A percentile compares a stretch with the other conserved stretches of the same genome.
These are phyloP conservation scores for Dendrocalamus sinicus DNA, from an alignment of 176 grass and related monocot species.

Conservation along the genomic window DNA sequence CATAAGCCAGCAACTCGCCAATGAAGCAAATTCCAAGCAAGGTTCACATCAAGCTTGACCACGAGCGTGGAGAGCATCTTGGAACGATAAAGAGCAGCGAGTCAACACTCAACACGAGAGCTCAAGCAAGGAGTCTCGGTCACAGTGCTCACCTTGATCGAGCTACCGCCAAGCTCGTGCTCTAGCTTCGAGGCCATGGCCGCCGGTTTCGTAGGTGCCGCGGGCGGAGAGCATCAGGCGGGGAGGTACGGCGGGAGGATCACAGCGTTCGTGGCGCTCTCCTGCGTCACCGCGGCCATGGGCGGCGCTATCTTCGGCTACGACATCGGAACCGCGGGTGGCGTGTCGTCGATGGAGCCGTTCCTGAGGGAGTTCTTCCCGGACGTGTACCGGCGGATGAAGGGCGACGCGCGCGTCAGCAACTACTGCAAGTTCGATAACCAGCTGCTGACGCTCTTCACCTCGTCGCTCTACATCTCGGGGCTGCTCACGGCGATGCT, in stretches of 20 bases:
- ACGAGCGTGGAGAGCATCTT: not conserved
- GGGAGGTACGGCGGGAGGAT: constrained; percentile 38
- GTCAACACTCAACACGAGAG: not conserved
- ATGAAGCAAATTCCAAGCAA: not conserved
- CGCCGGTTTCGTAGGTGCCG: not conserved
- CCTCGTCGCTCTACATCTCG: constrained; percentile 67
- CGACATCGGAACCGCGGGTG: constrained; percentile 52
- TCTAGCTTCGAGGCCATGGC: not conserved
- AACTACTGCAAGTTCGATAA: constrained; percentile 83
- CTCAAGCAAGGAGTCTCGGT: not conserved
- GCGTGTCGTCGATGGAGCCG: constrained; percentile 67
- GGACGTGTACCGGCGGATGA: constrained; percentile 53
- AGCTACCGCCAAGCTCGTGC: no score
- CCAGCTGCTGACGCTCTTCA: constrained; percentile 73
- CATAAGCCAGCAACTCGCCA: not conserved
- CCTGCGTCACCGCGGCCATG: constrained; percentile 64
- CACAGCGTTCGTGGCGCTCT: constrained; percentile 59
- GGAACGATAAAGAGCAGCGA: not conserved
- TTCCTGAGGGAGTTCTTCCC: constrained; percentile 69
- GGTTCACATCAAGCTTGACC: constrained; percentile 15
- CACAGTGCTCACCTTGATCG: not conserved
- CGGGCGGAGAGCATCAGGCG: no score
- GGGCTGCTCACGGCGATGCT: constrained; percentile 54
- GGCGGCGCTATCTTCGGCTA: constrained; percentile 75
- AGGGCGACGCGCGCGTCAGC: constrained; percentile 45